Conservation (phyloP, 108 stramenopile genomes). For the Chaetoceros tenuissimus region DNA sequence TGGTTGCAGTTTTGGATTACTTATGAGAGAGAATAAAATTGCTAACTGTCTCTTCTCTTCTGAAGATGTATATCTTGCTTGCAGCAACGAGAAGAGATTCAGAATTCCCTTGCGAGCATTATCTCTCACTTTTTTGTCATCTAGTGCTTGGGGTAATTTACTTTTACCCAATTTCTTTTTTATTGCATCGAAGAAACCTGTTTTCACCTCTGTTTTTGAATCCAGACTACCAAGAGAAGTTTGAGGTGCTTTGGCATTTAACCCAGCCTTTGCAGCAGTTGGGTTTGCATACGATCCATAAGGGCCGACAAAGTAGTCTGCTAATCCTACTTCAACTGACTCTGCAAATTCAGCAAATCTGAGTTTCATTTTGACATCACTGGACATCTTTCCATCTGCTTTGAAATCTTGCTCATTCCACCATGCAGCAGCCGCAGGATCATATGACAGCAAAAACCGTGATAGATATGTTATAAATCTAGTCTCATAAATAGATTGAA, state of each 20-base stretch:
- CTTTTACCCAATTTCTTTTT: not conserved
- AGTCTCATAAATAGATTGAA: slow-evolving; percentile 74
- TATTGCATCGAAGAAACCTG: not conserved
- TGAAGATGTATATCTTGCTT: slow-evolving; percentile 68
- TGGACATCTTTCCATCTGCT: slow-evolving; percentile 6
- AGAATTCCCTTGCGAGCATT: slow-evolving; percentile 60
- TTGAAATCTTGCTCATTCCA: slow-evolving; percentile 35
- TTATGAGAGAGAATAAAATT: slow-evolving; percentile 80
- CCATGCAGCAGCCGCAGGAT: slow-evolving; percentile 67
- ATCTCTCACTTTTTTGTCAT: slow-evolving; percentile 12
- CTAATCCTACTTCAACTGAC: slow-evolving; percentile 72
- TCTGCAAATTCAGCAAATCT: slow-evolving; percentile 81
- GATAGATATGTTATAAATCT: slow-evolving; percentile 76
- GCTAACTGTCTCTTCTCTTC: slow-evolving; percentile 77
- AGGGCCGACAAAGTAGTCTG: slow-evolving; percentile 81
- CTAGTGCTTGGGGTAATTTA: slow-evolving; percentile 12
- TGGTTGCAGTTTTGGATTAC: slow-evolving; percentile 63
- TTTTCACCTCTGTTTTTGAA: slow-evolving; percentile 5
- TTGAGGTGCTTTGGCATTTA: slow-evolving; percentile 42
- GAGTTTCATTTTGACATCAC: slow-evolving; percentile 8
- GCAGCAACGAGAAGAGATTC: slow-evolving; percentile 70
- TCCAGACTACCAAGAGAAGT: slow-evolving; percentile 21
- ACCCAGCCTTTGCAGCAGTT: slow-evolving; percentile 56
- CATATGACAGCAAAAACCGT: slow-evolving; percentile 74
- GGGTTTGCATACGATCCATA: slow-evolving; percentile 74